A percentile compares a stretch with the other conserved stretches of the same genome.
phyloP scores from a whole-genome alignment of 108 stramenopile species.

The Conticribra guillardii region DNA sequence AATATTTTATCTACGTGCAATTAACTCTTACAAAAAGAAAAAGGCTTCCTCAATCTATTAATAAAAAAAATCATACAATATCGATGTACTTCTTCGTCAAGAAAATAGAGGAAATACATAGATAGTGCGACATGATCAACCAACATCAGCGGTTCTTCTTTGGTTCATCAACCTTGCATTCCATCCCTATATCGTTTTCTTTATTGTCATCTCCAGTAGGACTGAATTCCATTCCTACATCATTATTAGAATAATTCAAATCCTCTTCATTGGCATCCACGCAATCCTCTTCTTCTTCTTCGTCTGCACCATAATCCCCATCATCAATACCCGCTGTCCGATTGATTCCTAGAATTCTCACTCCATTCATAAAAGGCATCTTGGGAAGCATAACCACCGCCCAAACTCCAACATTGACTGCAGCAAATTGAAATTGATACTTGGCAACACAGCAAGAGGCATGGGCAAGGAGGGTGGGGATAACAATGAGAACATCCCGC shows the following conservation, averaged over 20 bases:
- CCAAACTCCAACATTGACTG: constrained; percentile 88
- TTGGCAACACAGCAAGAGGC: constrained; percentile 80
- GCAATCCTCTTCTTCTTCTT: constrained; percentile 13
- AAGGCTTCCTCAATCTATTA: too few relatives aligned
- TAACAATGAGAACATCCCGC: constrained; percentile 59
- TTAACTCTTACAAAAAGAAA: too few relatives aligned
- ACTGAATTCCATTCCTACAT: not conserved
- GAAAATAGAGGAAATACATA: too few relatives aligned
- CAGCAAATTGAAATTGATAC: constrained; percentile 54
- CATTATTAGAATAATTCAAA: not conserved
- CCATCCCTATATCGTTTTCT: not conserved
- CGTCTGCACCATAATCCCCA: constrained; percentile 43
- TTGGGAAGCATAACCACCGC: constrained; percentile 85
- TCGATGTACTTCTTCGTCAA: too few relatives aligned
- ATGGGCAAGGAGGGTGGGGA: constrained; percentile 84
- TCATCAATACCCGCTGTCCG: constrained; percentile 95
- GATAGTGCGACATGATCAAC: too few relatives aligned
- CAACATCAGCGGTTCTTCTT: not conserved
- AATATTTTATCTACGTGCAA: too few relatives aligned
- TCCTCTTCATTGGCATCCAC: not conserved
- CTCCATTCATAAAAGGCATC: constrained; percentile 93
- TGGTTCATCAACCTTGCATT: not conserved
- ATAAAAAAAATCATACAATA: too few relatives aligned
- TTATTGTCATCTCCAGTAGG: not conserved
- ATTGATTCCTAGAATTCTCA: constrained; percentile 96